These are phyloP conservation scores for Phytopythium sindhum DNA, from an alignment of 352 stramenopile genomes.

Conservation along the genomic window DNA sequence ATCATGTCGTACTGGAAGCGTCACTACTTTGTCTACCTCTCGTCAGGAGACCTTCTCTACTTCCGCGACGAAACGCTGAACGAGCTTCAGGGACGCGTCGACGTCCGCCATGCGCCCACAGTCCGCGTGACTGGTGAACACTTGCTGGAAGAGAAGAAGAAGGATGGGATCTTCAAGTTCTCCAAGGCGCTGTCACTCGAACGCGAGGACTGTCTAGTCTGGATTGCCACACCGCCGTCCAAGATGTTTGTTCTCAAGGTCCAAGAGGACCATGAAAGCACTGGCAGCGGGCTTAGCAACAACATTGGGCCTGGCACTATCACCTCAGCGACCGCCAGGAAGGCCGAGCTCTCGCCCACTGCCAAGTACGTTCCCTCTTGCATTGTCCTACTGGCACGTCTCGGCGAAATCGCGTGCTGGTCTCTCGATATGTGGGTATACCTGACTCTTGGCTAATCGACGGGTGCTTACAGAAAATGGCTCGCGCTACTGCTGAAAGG, in stretches of 20 bases:
- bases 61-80: slow-evolving; percentile 72
- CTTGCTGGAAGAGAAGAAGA: slow-evolving; percentile 72
- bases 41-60: slow-evolving; percentile 70
- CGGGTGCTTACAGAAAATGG: slow-evolving; percentile 42
- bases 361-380: slow-evolving; percentile 35
- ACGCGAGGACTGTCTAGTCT: slow-evolving; percentile 66
- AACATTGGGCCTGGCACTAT: slow-evolving; percentile 21
- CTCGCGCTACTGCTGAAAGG: slow-evolving; percentile 64
- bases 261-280: slow-evolving; percentile 56
- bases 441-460: neutral
- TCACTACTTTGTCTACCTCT: slow-evolving; percentile 77
- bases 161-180: slow-evolving; percentile 73
- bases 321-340: slow-evolving; percentile 17
- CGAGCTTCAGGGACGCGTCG: slow-evolving; percentile 69
- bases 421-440: neutral
- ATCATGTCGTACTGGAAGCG: slow-evolving; percentile 87
- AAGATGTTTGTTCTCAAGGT: slow-evolving; percentile 85
- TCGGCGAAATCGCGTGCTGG: neutral
- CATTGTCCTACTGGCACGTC: neutral
- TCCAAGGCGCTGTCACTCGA: slow-evolving; percentile 55
- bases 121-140: slow-evolving; percentile 74
- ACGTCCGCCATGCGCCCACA: slow-evolving; percentile 73
- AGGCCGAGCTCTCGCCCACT: slow-evolving; percentile 56
- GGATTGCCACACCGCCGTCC: slow-evolving; percentile 78
- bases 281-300: slow-evolving; percentile 12